A percentile compares a stretch with the other conserved stretches of the same genome.
Evolutionary conservation across 2,329 filamentous ascomycete species (phyloP).

Genomic region (Calonectria montana): DNA sequence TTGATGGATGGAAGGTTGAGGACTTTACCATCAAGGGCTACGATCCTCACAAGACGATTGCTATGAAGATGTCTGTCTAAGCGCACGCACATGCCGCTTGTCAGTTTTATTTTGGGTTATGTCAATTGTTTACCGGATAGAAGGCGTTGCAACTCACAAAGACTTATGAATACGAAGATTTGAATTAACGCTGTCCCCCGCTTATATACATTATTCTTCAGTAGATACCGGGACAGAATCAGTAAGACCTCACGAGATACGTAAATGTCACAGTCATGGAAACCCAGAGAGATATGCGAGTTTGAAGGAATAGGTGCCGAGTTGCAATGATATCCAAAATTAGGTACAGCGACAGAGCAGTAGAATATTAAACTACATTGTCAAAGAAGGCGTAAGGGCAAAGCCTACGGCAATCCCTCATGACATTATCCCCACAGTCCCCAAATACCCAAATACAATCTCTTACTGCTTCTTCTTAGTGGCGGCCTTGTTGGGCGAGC

Average conservation of each 20-base stretch:
- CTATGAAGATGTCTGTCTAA: constrained; percentile 97
- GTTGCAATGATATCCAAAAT: constrained; percentile 10
- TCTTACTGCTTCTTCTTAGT: constrained; percentile 52
- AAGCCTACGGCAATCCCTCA: not conserved
- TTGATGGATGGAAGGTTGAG: constrained; percentile 90
- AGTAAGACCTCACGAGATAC: not conserved
- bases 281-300: too few species aligned
- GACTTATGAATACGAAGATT: not conserved
- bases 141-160: constrained; percentile 30
- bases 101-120: not conserved
- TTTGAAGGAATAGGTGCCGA: not conserved
- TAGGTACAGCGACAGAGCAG: not conserved
- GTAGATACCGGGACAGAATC: not conserved
- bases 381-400: not conserved
- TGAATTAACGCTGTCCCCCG: not conserved
- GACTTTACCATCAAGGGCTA: constrained; percentile 92
- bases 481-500: constrained; percentile 43
- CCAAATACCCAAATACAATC: not conserved
- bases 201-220: not conserved
- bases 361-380: constrained; percentile 11
- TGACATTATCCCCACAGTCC: constrained; percentile 1
- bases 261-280: not conserved
- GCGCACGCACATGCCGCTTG: not conserved
- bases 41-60: constrained; percentile 88
- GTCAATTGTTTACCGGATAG: constrained; percentile 22